phyloP scores from a whole-genome alignment of 1,139 yeast genomes.

The Magnusiomyces magnusii region DNA sequence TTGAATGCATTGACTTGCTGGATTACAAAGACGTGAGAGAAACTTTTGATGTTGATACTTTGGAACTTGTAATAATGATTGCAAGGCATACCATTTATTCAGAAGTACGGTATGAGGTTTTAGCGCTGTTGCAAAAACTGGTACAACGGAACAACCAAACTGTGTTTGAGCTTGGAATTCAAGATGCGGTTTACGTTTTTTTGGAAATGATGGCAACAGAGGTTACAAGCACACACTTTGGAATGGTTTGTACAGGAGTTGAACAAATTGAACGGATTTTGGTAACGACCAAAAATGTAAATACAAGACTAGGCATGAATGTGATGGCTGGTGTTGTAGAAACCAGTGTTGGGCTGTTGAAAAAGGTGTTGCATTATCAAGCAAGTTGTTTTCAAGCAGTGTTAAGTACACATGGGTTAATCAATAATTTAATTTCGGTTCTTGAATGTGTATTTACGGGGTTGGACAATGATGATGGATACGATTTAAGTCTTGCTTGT shows the following conservation, averaged over 20 bases:
- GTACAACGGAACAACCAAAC: background rate
- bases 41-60: background rate
- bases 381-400: background rate
- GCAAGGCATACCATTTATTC: background rate
- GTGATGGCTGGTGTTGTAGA: background rate
- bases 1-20: background rate
- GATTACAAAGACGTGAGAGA: background rate
- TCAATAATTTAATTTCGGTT: background rate
- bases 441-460: background rate
- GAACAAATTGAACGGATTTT: background rate
- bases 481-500: background rate
- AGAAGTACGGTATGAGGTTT: background rate
- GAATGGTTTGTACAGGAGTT: background rate
- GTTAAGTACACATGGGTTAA: background rate
- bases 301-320: background rate
- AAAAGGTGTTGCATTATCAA: background rate
- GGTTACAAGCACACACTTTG: background rate
- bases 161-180: background rate
- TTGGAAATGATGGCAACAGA: background rate
- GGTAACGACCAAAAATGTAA: background rate
- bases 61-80: background rate
- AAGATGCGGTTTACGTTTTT: background rate
- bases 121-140: background rate
- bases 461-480: background rate
- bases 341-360: background rate